Evolutionary conservation across 257 asterid genomes (phyloP), one percentile per base, ranked within the genome.

Genomic region (Penstemon barbatus): DNA sequence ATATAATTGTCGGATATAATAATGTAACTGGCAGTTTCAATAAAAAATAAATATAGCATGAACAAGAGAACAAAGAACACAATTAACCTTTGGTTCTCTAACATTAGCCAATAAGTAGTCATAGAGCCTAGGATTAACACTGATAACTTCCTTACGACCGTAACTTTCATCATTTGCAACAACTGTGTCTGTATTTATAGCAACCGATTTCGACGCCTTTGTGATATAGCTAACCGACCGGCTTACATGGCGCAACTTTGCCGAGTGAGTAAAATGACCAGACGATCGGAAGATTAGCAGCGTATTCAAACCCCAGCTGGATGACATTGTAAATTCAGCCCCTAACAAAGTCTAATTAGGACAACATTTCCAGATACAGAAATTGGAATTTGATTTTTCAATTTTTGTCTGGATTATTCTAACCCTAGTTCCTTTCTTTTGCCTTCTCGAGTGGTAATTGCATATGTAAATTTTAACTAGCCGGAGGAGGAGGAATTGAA

Each of bases 91-190:
- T 45, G 97, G 94, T 77, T 93, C 99, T 79, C 96, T 87, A 38
- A 88, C 91, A 78, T 93, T 93, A 45, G 80, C 76, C 85, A 93
- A 70, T 62, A 90, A 61, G 81, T 93, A 93, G 66, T 87, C 86
- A 68, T 90, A 90, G 7, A 93, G 83, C 67, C 80, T 61, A 1
- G 91, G 90, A 77, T 83, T 88, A 18, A 93, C 80, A 64, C 96
- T 83, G 64, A 90, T 87, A 48, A 90, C 87, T 75, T 90, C 89
- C 86, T 93, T 93, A 40, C 69, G 79, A 41, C 97, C 92, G 53
- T 86, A 88, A 8, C 57, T 87, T n/a, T 67, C 84, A 63, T 83
- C 89, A 49, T 77, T 74, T 8, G 88, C 81, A 33, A 78, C 69
- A 12, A 83, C 80, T 6, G 87, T 74, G 65, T 80, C 76, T 5